Base-by-base conservation (phyloP, 2,329 filamentous ascomycete genomes). In the Aspergillus jensenii region DNA sequence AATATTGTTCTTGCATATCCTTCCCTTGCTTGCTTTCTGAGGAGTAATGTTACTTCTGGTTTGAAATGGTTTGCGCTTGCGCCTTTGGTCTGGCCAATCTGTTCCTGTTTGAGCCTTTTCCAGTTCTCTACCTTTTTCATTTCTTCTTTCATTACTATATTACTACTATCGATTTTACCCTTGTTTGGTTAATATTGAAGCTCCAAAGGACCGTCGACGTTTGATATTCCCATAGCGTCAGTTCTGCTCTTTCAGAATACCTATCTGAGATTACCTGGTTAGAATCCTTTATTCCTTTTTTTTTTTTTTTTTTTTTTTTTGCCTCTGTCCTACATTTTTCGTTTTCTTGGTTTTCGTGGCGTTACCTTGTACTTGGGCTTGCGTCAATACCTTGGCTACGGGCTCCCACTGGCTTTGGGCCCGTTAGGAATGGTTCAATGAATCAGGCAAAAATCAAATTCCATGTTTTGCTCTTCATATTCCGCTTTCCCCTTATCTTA, bases 1-100 rank as follows among this genome's bases (percentile, higher is more conserved):
- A 65, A 47, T 65, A 66, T 63, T 62, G 46, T 65, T 65, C 62
- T 64, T 69, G 64, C 67, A 67, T 68, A 68, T 67, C 63, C 60
- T 51, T 55, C 41, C 52, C 52, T 55, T 60, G 55, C 44, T 47
- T 56, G 58, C 53, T 56, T 35, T 19, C 49, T 48, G 56, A 55
- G 53, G 52, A 57, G 60, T 55, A 11, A 31, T 8, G 48, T 48
- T 44, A 43, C 46, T 15, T 60, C 46, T 60, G 65, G 54, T 52
- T 52, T 55, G 49, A 56, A 46, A 59, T 55, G 58, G 55, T 52
- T 31, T 45, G 61, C 39, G 53, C 47, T 56, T 62, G 48, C 55
- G 51, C 51, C 55, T 41, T 43, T 46, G 43, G 17, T 27, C 58
- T 46, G 51, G 23, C 25, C 58, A 57, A 62, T 52, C 56, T 59